A percentile compares a stretch with the other conserved stretches of the same genome.
These are phyloP conservation scores for Rhodotorula sp. DNA, from an alignment of 1,284 basidiomycete genomes.

Conservation along the genomic window DNA sequence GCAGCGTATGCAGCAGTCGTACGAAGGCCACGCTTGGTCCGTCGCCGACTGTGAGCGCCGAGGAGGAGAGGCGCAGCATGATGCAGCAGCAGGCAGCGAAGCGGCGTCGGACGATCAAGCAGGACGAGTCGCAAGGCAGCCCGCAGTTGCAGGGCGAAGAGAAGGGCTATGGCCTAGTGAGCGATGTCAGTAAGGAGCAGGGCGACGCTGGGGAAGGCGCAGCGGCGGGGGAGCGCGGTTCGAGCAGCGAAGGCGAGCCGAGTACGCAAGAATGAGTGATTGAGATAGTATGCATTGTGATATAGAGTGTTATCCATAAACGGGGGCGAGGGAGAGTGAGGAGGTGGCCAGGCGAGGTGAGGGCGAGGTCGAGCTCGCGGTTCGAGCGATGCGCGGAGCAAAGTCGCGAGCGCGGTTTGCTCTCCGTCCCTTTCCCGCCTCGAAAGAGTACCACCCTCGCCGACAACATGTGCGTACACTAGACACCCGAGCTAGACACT, in stretches of 20 bases:
- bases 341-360: no score
- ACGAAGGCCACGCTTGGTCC: background rate
- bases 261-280: no score
- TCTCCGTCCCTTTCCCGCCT: slow-evolving; percentile 21
- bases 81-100: background rate
- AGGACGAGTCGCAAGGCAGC: background rate
- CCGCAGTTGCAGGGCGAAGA: background rate
- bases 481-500: background rate
- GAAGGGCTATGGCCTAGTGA: background rate
- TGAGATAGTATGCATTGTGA: no score
- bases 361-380: background rate
- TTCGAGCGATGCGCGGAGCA: background rate
- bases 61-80: background rate
- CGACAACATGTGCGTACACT: slow-evolving; percentile 20
- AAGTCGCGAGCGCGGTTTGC: background rate
- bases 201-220: no score
- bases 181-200: no score
- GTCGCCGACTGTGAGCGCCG: background rate
- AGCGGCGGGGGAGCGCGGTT: no score
- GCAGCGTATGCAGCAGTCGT: background rate
- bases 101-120: slow-evolving; percentile 14
- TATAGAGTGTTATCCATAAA: background rate
- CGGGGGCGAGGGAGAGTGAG: no score
- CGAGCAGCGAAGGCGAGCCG: no score
- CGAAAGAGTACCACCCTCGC: slow-evolving; percentile 27